Evolutionary conservation across 208 protist species (phyloP).

Genomic region (Vickermania ingenoplastis): DNA sequence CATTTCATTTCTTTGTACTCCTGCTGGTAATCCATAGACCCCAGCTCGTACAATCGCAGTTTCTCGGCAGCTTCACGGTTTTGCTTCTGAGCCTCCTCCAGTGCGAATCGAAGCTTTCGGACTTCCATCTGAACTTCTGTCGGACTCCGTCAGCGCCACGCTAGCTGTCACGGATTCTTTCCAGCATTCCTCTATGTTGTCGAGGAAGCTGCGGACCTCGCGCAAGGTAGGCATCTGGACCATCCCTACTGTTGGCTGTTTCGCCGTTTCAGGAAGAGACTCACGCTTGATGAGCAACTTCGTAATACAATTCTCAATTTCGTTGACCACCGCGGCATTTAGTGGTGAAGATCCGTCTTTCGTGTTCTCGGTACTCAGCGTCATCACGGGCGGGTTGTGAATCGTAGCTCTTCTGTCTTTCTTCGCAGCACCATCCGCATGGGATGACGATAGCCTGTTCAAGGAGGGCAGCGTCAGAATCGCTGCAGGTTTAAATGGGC

Average conservation of each 20-base stretch:
- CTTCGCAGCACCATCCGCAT: conserved; percentile 9
- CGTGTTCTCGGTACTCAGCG: neutral
- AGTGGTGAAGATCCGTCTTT: conserved; percentile 2
- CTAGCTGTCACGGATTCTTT: conserved; percentile 46
- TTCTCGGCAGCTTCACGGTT: conserved; percentile 37
- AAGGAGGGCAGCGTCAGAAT: conserved; percentile 7
- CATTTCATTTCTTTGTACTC: conserved; percentile 57
- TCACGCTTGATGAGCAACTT: conserved; percentile 50
- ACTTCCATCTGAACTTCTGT: conserved; percentile 49
- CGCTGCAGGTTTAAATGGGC: conserved; percentile 54
- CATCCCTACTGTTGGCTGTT: conserved; percentile 31
- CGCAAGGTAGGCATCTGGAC: conserved; percentile 45
- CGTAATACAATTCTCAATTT: conserved; percentile 23
- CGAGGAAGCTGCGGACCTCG: conserved; percentile 66
- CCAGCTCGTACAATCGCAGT: conserved; percentile 71
- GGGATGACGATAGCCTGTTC: conserved; percentile 1
- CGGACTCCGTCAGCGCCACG: conserved; percentile 41
- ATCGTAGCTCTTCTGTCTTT: conserved; percentile 1
- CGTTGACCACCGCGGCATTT: conserved; percentile 10
- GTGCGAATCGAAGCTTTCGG: conserved; percentile 30
- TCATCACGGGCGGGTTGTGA: neutral
- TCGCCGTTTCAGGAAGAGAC: conserved; percentile 18
- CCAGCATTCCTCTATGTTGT: conserved; percentile 83
- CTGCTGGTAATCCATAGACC: conserved; percentile 48
- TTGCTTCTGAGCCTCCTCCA: conserved; percentile 26